These are phyloP conservation scores for Medicago arabica DNA, from an alignment of 306 rosid species.

Conservation along the genomic window DNA sequence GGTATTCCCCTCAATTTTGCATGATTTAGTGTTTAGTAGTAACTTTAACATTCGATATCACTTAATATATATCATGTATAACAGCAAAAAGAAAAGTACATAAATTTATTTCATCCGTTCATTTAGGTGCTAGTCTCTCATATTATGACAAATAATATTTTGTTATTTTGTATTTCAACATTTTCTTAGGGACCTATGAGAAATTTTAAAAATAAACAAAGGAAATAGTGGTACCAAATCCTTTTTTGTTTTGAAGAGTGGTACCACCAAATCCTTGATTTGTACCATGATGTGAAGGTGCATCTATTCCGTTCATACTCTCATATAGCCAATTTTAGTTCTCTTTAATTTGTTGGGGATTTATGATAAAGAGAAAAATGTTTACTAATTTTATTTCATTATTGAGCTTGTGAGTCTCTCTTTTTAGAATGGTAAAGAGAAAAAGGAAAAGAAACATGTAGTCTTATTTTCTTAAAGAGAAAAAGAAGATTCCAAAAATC, in stretches of 20 bases:
- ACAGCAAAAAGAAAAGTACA: too few species aligned
- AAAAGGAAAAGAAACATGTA: constrained; percentile 35
- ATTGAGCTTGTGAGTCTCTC: constrained; percentile 39
- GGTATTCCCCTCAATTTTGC: constrained; percentile 8
- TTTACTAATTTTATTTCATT: constrained; percentile 6
- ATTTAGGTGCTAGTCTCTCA: too few species aligned
- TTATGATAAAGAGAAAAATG: neutral
- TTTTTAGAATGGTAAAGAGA: constrained; percentile 8
- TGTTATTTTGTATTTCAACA: too few species aligned
- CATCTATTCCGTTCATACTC: neutral
- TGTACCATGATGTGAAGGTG: neutral
- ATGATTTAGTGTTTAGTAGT: neutral
- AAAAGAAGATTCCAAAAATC: constrained; percentile 65
- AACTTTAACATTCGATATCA: too few species aligned
- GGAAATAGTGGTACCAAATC: too few species aligned
- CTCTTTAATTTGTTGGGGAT: neutral
- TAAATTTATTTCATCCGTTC: too few species aligned
- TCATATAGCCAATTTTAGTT: neutral
- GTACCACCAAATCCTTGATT: too few species aligned
- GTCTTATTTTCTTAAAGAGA: constrained; percentile 38
- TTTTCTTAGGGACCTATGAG: too few species aligned
- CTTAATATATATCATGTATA: too few species aligned
- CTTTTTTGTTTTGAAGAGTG: too few species aligned
- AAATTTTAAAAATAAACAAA: too few species aligned
- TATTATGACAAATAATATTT: too few species aligned